A percentile compares a stretch with the other conserved stretches of the same genome.
phyloP scores from a whole-genome alignment of 78 protist species.

The Acrasis kona region DNA sequence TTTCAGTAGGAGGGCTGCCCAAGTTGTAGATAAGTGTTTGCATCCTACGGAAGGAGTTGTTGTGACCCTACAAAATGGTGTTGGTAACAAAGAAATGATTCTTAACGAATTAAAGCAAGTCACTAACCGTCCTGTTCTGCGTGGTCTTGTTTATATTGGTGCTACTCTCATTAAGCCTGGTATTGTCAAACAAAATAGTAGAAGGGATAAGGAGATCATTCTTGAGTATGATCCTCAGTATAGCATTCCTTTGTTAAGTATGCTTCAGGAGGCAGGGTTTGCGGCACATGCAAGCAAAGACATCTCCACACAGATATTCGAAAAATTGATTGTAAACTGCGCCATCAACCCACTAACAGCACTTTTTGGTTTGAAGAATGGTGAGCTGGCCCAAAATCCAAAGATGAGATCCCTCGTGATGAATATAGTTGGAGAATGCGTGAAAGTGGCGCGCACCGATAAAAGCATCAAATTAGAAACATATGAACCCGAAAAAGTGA shows the following conservation, averaged over 20 bases:
- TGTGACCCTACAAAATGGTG: conserved; percentile 71
- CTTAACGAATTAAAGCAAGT: background rate
- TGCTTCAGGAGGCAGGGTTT: background rate
- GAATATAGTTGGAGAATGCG: background rate
- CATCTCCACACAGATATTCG: conserved; percentile 51
- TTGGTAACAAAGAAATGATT: conserved; percentile 58
- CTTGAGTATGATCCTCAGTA: no score
- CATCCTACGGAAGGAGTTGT: conserved; percentile 27
- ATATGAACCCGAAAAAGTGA: background rate
- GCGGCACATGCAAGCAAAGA: background rate
- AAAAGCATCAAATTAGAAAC: background rate
- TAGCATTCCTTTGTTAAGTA: background rate
- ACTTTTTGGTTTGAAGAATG: conserved; percentile 34
- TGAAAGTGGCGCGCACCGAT: background rate
- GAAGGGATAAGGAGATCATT: no score
- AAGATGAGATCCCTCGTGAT: background rate
- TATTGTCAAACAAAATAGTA: no score
- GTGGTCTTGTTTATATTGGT: no score
- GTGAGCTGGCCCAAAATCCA: conserved; percentile 11
- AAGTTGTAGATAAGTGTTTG: background rate
- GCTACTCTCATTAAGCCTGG: no score
- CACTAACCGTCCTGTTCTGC: no score
- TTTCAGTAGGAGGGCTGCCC: conserved; percentile 5
- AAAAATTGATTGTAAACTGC: conserved; percentile 57
- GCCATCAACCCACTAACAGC: conserved; percentile 77